Conservation (phyloP, 495 filamentous ascomycete genomes). For the Aspergillus kassunensis region DNA sequence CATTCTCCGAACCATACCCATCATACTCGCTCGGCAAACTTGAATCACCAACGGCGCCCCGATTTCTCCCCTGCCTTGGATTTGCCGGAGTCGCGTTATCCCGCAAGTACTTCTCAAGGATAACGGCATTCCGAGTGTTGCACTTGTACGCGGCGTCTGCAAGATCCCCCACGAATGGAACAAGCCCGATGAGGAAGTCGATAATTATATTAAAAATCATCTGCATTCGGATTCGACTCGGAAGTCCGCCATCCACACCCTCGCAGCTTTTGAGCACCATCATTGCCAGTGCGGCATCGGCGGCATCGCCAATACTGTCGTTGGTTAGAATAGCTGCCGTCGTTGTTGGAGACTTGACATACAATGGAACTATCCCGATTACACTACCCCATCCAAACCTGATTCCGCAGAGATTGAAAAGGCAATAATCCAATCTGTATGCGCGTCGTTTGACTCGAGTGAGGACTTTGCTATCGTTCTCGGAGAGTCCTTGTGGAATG, state of each 20-base stretch:
- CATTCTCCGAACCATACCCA: constrained; percentile 25
- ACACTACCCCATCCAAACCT: constrained; percentile 79
- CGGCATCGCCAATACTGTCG: constrained; percentile 65
- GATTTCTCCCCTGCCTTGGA: constrained; percentile 18
- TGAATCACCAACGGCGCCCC: constrained; percentile 24
- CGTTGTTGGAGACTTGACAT: constrained; percentile 31
- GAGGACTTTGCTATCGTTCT: constrained; percentile 74
- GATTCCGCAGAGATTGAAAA: constrained; percentile 71
- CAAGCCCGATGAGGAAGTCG: constrained; percentile 76
- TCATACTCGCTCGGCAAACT: constrained; percentile 44
- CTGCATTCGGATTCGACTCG: constrained; percentile 43
- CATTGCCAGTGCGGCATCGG: constrained; percentile 57
- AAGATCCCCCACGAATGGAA: constrained; percentile 83
- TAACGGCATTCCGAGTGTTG: constrained; percentile 73
- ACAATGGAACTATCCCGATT: constrained; percentile 76
- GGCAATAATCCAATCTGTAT: constrained; percentile 73
- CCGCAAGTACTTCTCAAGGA: constrained; percentile 68
- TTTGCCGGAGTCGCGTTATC: constrained; percentile 36
- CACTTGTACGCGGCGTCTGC: constrained; percentile 63
- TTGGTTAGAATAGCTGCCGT: constrained; percentile 9
- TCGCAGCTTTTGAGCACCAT: constrained; percentile 65
- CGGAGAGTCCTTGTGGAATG: constrained; percentile 65
- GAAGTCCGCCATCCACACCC: constrained; percentile 69
- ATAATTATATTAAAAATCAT: constrained; percentile 77
- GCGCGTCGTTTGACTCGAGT: constrained; percentile 75